A percentile compares a stretch with the other conserved stretches of the same genome.
These are phyloP conservation scores for Cryphonectria naterciae DNA, from an alignment of 2,329 filamentous ascomycete genomes.

Conservation along the genomic window DNA sequence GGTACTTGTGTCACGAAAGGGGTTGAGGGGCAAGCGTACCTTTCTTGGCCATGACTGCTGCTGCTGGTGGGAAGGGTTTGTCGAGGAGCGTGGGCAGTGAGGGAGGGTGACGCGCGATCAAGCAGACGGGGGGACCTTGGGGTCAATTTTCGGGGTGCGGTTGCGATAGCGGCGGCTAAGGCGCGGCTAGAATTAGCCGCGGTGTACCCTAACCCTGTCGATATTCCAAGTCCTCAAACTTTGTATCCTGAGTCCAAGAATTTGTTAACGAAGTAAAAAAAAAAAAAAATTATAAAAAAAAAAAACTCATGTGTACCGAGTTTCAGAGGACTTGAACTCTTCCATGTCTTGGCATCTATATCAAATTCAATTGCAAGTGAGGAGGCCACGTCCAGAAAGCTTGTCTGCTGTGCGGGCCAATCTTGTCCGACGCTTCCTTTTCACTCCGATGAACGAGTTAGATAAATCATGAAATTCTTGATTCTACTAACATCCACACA, in stretches of 20 bases:
- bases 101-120: background rate
- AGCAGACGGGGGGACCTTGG: background rate
- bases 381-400: background rate
- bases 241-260: background rate
- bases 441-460: too few relatives aligned
- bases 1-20: background rate
- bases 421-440: too few relatives aligned
- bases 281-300: background rate
- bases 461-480: too few relatives aligned
- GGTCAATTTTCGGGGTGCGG: background rate
- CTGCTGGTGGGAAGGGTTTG: background rate
- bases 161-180: background rate
- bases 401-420: background rate
- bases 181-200: background rate
- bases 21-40: slow-evolving; percentile 29
- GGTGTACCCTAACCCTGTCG: background rate
- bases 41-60: slow-evolving; percentile 44
- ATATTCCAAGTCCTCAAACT: background rate
- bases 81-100: background rate
- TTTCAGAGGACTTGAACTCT: background rate
- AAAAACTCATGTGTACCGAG: background rate
- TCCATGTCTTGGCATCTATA: background rate
- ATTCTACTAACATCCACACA: too few relatives aligned
- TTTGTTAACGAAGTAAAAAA: too few relatives aligned
- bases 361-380: background rate